These are phyloP conservation scores for Fagopyrum tataricum DNA, from an alignment of 148 eudicot species.

Conservation along the genomic window DNA sequence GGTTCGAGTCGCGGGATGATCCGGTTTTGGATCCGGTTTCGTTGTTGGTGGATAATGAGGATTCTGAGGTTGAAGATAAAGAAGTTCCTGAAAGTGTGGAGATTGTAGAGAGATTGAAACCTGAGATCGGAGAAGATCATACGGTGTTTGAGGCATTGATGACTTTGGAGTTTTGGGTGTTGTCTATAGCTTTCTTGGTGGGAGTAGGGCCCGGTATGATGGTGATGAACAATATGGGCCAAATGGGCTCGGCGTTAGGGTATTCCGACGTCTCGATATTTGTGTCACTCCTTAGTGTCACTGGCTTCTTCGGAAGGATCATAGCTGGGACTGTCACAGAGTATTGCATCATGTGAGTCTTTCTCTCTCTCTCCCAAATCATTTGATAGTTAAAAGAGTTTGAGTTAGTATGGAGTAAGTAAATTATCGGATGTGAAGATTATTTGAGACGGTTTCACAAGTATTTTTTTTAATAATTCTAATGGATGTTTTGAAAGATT, in stretches of 20 bases:
- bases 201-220: slow-evolving; percentile 90
- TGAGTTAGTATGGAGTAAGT: no score
- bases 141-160: slow-evolving; percentile 59
- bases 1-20: slow-evolving; percentile 13
- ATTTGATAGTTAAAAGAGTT: no score
- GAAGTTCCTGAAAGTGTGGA: slow-evolving; percentile 10
- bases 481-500: no score
- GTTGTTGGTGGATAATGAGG: slow-evolving; percentile 27
- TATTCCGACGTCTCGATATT: slow-evolving; percentile 79
- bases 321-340: slow-evolving; percentile 76
- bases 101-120: slow-evolving; percentile 22
- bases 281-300: slow-evolving; percentile 78
- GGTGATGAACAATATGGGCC: slow-evolving; percentile 93
- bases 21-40: slow-evolving; percentile 32
- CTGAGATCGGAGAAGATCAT: slow-evolving; percentile 84
- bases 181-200: slow-evolving; percentile 72
- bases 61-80: slow-evolving; percentile 9
- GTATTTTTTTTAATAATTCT: no score
- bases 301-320: slow-evolving; percentile 90
- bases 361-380: background rate
- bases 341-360: slow-evolving; percentile 77
- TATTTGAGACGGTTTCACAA: no score
- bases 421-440: no score
- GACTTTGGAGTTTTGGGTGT: slow-evolving; percentile 81
- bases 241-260: slow-evolving; percentile 89